A percentile compares a stretch with the other conserved stretches of the same genome.
These are phyloP conservation scores for Solanum sparsipilum DNA, from an alignment of 257 asterid species.

Conservation along the genomic window DNA sequence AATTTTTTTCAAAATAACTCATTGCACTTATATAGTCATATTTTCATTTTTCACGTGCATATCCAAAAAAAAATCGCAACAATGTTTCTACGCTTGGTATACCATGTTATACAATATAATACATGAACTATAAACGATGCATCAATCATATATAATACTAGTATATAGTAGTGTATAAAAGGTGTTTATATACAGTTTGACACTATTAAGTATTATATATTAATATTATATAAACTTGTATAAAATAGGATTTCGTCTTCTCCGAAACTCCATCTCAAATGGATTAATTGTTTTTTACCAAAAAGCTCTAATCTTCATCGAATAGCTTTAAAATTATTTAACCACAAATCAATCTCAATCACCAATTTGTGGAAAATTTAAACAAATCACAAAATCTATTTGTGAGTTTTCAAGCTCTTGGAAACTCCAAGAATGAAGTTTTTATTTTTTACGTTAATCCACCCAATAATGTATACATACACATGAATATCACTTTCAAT, in stretches of 20 bases:
- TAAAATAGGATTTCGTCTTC: background rate
- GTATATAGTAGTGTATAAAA: background rate
- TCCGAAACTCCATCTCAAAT: background rate
- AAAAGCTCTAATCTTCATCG: background rate
- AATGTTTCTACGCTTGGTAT: background rate
- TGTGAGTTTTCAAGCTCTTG: background rate
- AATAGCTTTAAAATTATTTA: background rate
- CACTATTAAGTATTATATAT: background rate
- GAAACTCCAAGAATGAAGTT: background rate
- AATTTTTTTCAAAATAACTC: background rate
- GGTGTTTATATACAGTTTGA: background rate
- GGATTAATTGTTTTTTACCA: background rate
- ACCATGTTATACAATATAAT: too few relatives aligned
- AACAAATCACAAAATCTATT: background rate
- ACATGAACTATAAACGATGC: too few relatives aligned
- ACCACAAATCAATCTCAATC: background rate
- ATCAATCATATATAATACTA: background rate
- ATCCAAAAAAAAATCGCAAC: background rate
- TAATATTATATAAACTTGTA: background rate
- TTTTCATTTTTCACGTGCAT: background rate
- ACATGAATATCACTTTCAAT: background rate
- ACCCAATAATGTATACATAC: background rate
- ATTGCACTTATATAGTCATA: background rate
- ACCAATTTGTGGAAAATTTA: background rate
- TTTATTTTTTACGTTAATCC: background rate